Base-by-base conservation (phyloP, 768 basidiomycete genomes). In the Tephrocybe sp. region DNA sequence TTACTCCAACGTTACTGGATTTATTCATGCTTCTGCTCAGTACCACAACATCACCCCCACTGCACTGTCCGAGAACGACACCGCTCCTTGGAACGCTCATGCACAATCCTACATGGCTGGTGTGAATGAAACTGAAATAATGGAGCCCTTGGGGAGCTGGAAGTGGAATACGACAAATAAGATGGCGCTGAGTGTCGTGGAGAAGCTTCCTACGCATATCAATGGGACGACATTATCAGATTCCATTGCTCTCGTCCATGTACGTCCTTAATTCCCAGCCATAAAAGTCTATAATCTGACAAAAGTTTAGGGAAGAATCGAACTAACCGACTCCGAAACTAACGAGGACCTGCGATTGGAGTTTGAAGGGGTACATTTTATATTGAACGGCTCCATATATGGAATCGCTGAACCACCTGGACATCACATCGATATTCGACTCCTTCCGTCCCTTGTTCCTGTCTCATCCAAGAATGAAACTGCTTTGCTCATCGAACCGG, bases 1-100 rank as follows among this genome's bases (percentile, higher is more conserved):
- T 62, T 88, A 84, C 57, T 65, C 72, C 4, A 93, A 93, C 62
- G 75, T 87, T 39, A 90, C 90, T 13, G 91, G 90, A 6, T 91
- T 88, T 63, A 76, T 89, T 51, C 83, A 83, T 48, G 88, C 87
- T 3, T 69, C 79, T 39, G 65, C 81, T 12, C 69, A 71, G 34
- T 80, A 80, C 59, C 73, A 82, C 60, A 92, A 92, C 61, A 79
- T 91, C 38, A 79, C 87, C 2, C 68, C 72, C 16, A 60, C 73
- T 7, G 67, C 70, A 33, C 65, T 82, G 17, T 56, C 64, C 33
- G 60, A 62, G 32, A 70, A 74, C 49, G 62, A 69, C 20, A 65
- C 73, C 9, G 53, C 69, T 20, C 61, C 73, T 5, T 89, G 85
- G 87, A 73, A 66, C 26, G 55, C 73, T 12, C 55, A 75, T 5